phyloP scores from a whole-genome alignment of 768 basidiomycete species.

The Leucosporidium yakuticum region DNA sequence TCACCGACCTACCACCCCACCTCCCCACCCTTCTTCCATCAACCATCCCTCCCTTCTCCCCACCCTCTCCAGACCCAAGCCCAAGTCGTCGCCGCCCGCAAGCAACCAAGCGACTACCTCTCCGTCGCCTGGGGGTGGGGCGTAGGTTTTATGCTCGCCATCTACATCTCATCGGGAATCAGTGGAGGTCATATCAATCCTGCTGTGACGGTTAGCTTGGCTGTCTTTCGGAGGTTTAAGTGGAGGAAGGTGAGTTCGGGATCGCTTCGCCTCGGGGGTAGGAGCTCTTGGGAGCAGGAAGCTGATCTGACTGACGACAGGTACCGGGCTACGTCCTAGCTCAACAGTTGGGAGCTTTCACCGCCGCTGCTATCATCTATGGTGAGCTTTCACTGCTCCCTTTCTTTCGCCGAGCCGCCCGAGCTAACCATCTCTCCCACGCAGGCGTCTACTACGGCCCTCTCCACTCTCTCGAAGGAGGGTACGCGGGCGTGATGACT shows the following conservation, averaged over 20 bases:
- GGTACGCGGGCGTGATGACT: not conserved
- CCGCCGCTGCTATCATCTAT: not conserved
- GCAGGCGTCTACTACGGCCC: not conserved
- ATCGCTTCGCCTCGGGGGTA: too few species aligned
- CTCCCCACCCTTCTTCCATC: too few species aligned
- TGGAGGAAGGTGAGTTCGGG: not conserved
- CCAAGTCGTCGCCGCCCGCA: not conserved
- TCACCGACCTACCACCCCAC: too few species aligned
- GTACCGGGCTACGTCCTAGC: not conserved
- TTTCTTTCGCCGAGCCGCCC: too few species aligned
- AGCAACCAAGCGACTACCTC: not conserved
- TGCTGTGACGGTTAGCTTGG: not conserved
- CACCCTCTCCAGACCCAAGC: slow-evolving; percentile 1
- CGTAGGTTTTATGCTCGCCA: not conserved
- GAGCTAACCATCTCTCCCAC: too few species aligned
- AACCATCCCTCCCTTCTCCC: not conserved
- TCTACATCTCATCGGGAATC: not conserved
- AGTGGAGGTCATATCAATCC: not conserved
- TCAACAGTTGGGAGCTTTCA: not conserved
- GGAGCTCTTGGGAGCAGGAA: not conserved
- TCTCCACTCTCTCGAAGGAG: not conserved
- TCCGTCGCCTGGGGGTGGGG: slow-evolving; percentile 3
- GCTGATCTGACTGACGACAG: not conserved
- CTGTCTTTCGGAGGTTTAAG: not conserved
- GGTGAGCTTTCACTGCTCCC: not conserved